Evolutionary conservation across 2,329 filamentous ascomycete genomes (phyloP), one percentile per base, ranked within the genome.

Genomic region (Aureobasidium musti): DNA sequence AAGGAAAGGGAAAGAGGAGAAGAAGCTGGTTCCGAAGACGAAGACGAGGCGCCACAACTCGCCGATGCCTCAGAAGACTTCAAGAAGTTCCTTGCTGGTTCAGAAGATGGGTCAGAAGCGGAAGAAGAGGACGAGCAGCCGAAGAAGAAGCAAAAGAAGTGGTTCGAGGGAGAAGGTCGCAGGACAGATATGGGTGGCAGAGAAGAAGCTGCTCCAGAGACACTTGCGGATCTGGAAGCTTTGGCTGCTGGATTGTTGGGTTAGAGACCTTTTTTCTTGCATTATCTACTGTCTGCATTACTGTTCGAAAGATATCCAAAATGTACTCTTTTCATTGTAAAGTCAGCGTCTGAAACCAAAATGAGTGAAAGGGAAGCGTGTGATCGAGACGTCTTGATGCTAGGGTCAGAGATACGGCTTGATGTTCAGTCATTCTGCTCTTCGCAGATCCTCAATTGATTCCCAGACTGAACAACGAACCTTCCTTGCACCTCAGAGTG

Each of bases 181-280:
- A 77, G 73, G 65, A 77, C 79, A 59, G 79, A 81, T 63, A 78
- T 77, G 57, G 77, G 75, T 71, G 79, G 78, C 71, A 79, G 78
- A 71, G 80, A 81, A 80, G 82, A 74, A 82, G 81, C 91, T 79
- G 88, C 91, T 79, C 90, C 90, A 14, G 89, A 92, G 78, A 93
- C 89, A 49, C 79, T 94, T 72, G 89, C 92, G 76, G 90, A 93
- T 77, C 82, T 92, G 72, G 91, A 94, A 79, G 87, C 88, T 47
- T 78, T 94, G 78, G 91, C 91, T 65, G 85, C 89, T 52, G 89
- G 89, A 3, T 78, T 95, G 76, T 77, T 96, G 63, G 65, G 50
- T 54, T 67, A 59, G 39, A 45, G 41, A 37, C 23, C 21, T 33
- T 33, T 8, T 21, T 35, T 53, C 8, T 21, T 30, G 30, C 50